Evolutionary conservation across 805 yeast genomes (phyloP).

Genomic region (Candida silvicultrix): DNA sequence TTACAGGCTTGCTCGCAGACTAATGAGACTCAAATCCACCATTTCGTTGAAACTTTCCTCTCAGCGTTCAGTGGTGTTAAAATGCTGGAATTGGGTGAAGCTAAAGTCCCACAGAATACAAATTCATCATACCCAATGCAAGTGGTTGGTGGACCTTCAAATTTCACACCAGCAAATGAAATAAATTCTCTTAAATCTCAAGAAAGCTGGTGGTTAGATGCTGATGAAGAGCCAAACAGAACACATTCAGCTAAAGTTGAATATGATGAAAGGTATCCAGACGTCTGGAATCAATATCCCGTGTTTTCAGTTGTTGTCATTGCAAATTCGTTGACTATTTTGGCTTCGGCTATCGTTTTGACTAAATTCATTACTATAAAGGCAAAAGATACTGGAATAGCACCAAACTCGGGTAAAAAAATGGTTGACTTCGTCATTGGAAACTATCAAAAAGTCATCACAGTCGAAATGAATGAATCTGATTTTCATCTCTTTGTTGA

Average conservation of each 20-base stretch:
- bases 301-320: slow-evolving; percentile 23
- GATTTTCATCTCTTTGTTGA: slow-evolving; percentile 4
- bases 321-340: slow-evolving; percentile 25
- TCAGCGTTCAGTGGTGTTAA: slow-evolving; percentile 26
- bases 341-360: slow-evolving; percentile 25
- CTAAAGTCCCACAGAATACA: slow-evolving; percentile 24
- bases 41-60: slow-evolving; percentile 24
- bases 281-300: slow-evolving; percentile 36
- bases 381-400: not conserved
- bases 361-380: slow-evolving; percentile 15
- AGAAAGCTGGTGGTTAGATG: slow-evolving; percentile 22
- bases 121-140: slow-evolving; percentile 13
- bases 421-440: slow-evolving; percentile 6
- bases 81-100: slow-evolving; percentile 34
- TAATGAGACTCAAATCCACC: slow-evolving; percentile 22
- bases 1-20: slow-evolving; percentile 8
- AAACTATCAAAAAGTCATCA: slow-evolving; percentile 7
- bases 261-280: slow-evolving; percentile 22
- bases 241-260: slow-evolving; percentile 15
- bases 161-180: slow-evolving; percentile 19
- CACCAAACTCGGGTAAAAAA: slow-evolving; percentile 2
- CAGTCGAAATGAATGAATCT: slow-evolving; percentile 7
- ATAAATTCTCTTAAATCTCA: slow-evolving; percentile 14
- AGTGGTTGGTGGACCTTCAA: slow-evolving; percentile 26
- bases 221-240: slow-evolving; percentile 17